Base-by-base conservation (phyloP, 2,329 filamentous ascomycete species). In the Diatrype stigma region DNA sequence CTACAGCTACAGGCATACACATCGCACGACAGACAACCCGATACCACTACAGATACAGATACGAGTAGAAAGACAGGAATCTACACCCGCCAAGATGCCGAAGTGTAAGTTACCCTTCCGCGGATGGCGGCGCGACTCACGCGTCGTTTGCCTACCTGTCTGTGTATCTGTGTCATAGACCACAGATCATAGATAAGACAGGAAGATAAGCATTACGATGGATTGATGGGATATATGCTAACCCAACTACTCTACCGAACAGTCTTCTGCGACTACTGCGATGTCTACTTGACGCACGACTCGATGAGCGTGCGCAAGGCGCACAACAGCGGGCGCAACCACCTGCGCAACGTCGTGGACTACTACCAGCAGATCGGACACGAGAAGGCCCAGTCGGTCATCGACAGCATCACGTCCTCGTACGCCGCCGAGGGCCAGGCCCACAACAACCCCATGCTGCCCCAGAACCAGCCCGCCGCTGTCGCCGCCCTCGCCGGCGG, bases 241-340 rank as follows among this genome's bases (percentile, higher is more conserved):
- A 47, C 46, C 58, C 62, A 62, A 60, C 59, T 50, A 58, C 44
- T 42, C 37, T 38, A 21, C 37, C 6, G 64, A 42, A 47, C 67
- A 90, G 86, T 89, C 81, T 89, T 89, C 71, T 90, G 92, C 80
- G 94, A 99, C 73, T 99, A 99, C 75, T 99, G 94, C 82, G 94
- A 99, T 87, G 94, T 99, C 72, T 99, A 99, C 81, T 88, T 99
- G 63, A 99, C 94, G 61, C 94, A 99, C 81, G 94, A 99, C 80
- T 96, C 91, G 44, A 97, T 97, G 93, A 96, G 91, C 74, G 94
- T 99, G 73, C 92, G 94, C 64, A 97, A 97, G 77, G 94, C 94
- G 46, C 94, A 99, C 74, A 99, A 99, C 78, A 88, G 85, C 69
- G 94, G 94, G 56, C 85, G 93, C 64, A 99, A 99, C 76, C 94